These are phyloP conservation scores for Tolypocladium nubicola DNA, from an alignment of 2,329 filamentous ascomycete species.

Conservation along the genomic window DNA sequence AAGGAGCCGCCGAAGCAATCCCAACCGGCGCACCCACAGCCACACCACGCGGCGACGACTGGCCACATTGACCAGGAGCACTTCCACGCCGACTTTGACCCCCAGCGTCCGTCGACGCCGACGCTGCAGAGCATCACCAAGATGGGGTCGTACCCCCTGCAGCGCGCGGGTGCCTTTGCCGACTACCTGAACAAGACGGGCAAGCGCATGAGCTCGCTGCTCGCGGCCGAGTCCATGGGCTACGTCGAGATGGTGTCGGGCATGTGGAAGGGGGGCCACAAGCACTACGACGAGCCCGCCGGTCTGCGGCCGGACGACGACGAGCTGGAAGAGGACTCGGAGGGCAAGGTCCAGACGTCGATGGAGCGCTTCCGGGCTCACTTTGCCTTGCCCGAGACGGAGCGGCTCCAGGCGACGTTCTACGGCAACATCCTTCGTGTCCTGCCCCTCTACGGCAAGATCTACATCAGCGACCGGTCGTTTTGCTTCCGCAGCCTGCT, in stretches of 20 bases:
- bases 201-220: slow-evolving; percentile 67
- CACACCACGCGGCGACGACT: slow-evolving; percentile 25
- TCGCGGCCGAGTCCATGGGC: slow-evolving; percentile 88
- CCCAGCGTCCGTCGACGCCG: slow-evolving; percentile 21
- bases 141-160: slow-evolving; percentile 66
- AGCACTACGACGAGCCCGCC: slow-evolving; percentile 65
- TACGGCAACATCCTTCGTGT: slow-evolving; percentile 89
- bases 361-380: slow-evolving; percentile 80
- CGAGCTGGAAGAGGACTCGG: slow-evolving; percentile 43
- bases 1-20: slow-evolving; percentile 2
- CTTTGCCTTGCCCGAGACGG: slow-evolving; percentile 76
- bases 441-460: slow-evolving; percentile 86
- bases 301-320: slow-evolving; percentile 44
- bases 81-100: slow-evolving; percentile 12
- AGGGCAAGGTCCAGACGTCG: slow-evolving; percentile 53
- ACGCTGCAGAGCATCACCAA: slow-evolving; percentile 43
- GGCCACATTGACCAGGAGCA: slow-evolving; percentile 22
- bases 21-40: slow-evolving; percentile 3
- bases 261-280: slow-evolving; percentile 88
- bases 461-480: slow-evolving; percentile 79
- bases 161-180: slow-evolving; percentile 73
- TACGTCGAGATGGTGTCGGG: slow-evolving; percentile 95
- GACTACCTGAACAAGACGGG: slow-evolving; percentile 72
- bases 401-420: slow-evolving; percentile 79
- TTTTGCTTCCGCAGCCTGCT: slow-evolving; percentile 91